These are phyloP conservation scores for Choanephora cucurbitarum DNA, from an alignment of 371 early-diverging fungal species.

Conservation along the genomic window DNA sequence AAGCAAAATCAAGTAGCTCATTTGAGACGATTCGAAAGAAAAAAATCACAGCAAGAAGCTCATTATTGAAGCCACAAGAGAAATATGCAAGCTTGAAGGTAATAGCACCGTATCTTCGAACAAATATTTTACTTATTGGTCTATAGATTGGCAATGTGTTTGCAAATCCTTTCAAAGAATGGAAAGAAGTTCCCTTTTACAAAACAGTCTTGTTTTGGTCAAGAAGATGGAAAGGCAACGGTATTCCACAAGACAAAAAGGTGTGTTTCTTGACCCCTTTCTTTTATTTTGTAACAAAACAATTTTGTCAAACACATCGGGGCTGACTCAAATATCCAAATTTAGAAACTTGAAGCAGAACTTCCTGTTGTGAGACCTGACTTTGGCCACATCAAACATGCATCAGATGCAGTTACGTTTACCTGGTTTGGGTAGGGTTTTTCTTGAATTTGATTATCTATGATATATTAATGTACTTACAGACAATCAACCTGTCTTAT, in stretches of 20 bases:
- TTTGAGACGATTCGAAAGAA: conserved; percentile 10
- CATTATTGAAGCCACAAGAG: conserved; percentile 22
- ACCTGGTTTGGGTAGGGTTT: conserved; percentile 52
- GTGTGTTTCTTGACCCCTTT: no score
- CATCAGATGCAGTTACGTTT: conserved; percentile 34
- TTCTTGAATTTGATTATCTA: no score
- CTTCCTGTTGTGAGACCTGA: conserved; percentile 54
- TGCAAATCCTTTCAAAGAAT: conserved; percentile 30
- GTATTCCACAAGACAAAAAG: conserved; percentile 17
- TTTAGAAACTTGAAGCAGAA: conserved; percentile 36
- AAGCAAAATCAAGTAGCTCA: not conserved
- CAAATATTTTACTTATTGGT: not conserved
- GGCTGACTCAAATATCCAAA: not conserved
- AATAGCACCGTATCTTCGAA: no score
- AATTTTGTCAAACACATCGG: not conserved
- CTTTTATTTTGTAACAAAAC: not conserved
- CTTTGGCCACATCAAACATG: conserved; percentile 10
- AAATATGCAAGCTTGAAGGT: conserved; percentile 28
- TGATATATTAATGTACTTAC: no score
- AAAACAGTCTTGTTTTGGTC: conserved; percentile 25
- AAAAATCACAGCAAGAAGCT: conserved; percentile 14
- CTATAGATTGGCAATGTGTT: conserved; percentile 12
- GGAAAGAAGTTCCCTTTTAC: conserved; percentile 29
- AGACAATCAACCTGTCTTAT: conserved; percentile 68
- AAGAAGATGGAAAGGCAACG: conserved; percentile 30